Base-by-base conservation (phyloP, 257 asterid genomes). In the Marsdenia floribunda region DNA sequence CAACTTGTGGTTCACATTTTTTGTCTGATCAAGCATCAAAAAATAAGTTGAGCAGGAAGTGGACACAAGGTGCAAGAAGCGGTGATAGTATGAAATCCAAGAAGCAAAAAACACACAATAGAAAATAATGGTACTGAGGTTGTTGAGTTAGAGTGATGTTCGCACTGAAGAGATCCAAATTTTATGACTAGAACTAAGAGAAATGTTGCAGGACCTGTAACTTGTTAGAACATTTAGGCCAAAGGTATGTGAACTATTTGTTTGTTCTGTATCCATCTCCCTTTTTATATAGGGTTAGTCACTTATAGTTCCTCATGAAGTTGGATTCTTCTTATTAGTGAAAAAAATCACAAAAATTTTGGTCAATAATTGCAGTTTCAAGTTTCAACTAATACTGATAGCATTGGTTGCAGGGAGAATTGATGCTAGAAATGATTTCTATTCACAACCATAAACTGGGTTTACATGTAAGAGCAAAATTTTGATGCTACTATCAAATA, bases 11-110 rank as follows among this genome's bases (percentile, higher is more conserved):
- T 69, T 44, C 83, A 63, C 96, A 86, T 15, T 94, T 92, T 78
- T 82, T 92, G 88, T 92, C 97, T 78, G 89, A 87, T 77, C 96
- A 88, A 65, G 86, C 83, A 65, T 80, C 90, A 47, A 78, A 72
- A 61, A 33, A 69, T 59, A 86, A 85, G 75, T 76, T 82, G 8
- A 88, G 86, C 77, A 76, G 63, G 61, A 86, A 85, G 75, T 79
- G 77, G 73, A 63, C 72, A 22, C 73, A 84, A 37, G 76, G 65
- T 72, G 75, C 59, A 29, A 8, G 35, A 6, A 80, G 60, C 42
- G 82, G 70, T 58, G 78, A 72, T 74, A 67, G 40, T 73, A 74
- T 57, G 70, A 76, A 74, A 69, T 79, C 68, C 79, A 86, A 83
- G 73, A 82, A 70, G 85, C 80, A 61, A 70, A 83, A 81, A 75